Base-by-base conservation (phyloP, 1,139 yeast species). In the Geotrichum fermentans region DNA sequence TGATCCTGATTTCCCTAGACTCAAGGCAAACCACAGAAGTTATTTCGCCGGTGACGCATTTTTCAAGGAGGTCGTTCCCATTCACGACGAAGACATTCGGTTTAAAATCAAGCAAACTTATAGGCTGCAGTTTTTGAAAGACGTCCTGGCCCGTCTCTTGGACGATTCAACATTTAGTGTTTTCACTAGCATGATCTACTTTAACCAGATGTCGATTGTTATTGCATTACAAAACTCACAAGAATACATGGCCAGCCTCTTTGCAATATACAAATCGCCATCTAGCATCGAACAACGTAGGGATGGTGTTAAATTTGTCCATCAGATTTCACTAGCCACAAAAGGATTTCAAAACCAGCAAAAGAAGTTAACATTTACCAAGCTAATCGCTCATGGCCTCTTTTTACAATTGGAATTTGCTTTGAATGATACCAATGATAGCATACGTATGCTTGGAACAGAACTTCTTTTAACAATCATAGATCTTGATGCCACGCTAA, bases 401-500 rank as follows among this genome's bases (percentile, higher is more conserved):
- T 78, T 87, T 58, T 74, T 74, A 55, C 78, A 87, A 67, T 71
- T 90, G 21, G 75, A 77, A 45, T 88, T 80, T 72, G 94, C 96
- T 0, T 72, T 89, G 45, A 71, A 72, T 30, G 83, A 80, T 56
- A 51, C 61, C 0, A 67, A 70, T 22, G 68, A 74, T 18, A 72
- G 71, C 26, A 74, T 80, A 13, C 71, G 92, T 52, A 80, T 82
- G 1, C 64, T 87, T 30, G 95, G 96, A 0, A 83, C 95, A 0
- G 97, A 92, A 61, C 70, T 89, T n/a, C 77, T 92, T 28, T 83
- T 86, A 10, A 73, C 88, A 1, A 82, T 89, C 7, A 82, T 90
- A 32, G 97, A 90, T 55, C 92, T 86, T 58, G 96, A 89, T 61
- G 83, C 87, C 2, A 68, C 82, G 3, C 65, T 87, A 41, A 78